Conservation (phyloP, 306 rosid genomes). For the Hippophae rhamnoides region DNA sequence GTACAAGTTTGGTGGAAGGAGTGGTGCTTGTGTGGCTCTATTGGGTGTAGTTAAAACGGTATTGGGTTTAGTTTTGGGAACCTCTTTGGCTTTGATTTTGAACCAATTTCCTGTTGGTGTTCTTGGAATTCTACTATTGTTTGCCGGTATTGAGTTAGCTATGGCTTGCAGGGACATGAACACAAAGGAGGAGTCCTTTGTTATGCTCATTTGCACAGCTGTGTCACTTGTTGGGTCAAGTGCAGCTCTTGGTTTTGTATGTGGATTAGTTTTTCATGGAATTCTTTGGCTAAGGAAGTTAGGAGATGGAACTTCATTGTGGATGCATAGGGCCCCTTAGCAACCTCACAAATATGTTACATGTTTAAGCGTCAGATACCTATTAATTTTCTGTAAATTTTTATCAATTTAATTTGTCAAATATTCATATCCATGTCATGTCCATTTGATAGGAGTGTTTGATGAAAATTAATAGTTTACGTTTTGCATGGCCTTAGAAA, state of each 20-base stretch:
- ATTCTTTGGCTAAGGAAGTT: not conserved
- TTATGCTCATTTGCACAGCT: constrained; percentile 22
- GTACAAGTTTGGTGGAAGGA: constrained; percentile 74
- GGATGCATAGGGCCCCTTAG: constrained; percentile 1
- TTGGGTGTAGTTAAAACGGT: constrained; percentile 53
- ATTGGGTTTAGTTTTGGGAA: constrained; percentile 54
- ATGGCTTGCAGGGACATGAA: constrained; percentile 66
- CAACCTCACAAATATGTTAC: not conserved
- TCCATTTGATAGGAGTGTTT: no score
- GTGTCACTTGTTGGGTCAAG: constrained; percentile 28
- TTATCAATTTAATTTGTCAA: no score
- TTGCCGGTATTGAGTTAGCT: constrained; percentile 72
- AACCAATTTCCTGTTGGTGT: constrained; percentile 54
- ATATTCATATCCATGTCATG: no score
- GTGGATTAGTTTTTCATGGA: constrained; percentile 10
- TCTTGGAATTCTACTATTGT: constrained; percentile 51
- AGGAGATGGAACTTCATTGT: not conserved
- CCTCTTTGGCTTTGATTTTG: constrained; percentile 43
- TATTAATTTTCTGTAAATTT: no score
- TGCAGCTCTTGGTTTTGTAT: constrained; percentile 24
- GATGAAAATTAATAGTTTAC: no score
- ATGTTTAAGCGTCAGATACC: no score
- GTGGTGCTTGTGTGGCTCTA: constrained; percentile 73
- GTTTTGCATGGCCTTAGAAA: no score
- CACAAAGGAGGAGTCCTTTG: constrained; percentile 25